A percentile compares a stretch with the other conserved stretches of the same genome.
Conservation (phyloP, 257 asterid genomes). For the Penstemon eatonii region DNA sequence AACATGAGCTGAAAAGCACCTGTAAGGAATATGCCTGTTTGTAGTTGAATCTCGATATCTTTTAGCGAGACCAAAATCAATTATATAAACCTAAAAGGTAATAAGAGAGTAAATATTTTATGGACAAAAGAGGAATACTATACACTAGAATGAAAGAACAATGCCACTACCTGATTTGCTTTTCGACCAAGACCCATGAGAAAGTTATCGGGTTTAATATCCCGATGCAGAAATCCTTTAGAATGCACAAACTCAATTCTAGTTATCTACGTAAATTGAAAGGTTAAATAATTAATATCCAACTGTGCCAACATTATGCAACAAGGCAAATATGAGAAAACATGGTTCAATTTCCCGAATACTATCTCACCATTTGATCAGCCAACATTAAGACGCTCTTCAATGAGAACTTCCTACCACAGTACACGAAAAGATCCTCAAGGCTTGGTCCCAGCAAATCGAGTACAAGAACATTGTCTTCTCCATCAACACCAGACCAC, state of each 20-base stretch:
- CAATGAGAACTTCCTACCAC: conserved; percentile 86
- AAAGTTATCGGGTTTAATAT: conserved; percentile 94
- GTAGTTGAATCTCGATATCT: conserved; percentile 83
- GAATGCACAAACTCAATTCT: conserved; percentile 91
- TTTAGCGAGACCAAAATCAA: conserved; percentile 96
- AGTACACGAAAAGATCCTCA: conserved; percentile 91
- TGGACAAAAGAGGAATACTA: conserved; percentile 15
- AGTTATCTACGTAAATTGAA: conserved; percentile 55
- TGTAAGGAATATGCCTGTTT: conserved; percentile 89
- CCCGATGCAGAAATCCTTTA: conserved; percentile 91
- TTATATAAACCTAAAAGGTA: conserved; percentile 68
- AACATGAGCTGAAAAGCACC: conserved; percentile 47
- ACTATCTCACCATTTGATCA: conserved; percentile 80
- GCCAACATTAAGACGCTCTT: conserved; percentile 92
- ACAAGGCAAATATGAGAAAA: conserved; percentile 23
- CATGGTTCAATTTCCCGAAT: conserved; percentile 17
- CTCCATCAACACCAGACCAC: conserved; percentile 95
- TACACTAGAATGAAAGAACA: conserved; percentile 6
- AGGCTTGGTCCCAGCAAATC: conserved; percentile 95
- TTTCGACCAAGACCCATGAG: conserved; percentile 98
- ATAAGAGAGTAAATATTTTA: conserved; percentile 19
- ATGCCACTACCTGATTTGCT: conserved; percentile 78
- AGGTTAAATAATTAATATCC: conserved; percentile 15
- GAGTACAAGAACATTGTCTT: conserved; percentile 82
- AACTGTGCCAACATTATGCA: conserved; percentile 9